phyloP scores from a whole-genome alignment of 1,284 basidiomycete species.

The Sphaerobolus stellatus region DNA sequence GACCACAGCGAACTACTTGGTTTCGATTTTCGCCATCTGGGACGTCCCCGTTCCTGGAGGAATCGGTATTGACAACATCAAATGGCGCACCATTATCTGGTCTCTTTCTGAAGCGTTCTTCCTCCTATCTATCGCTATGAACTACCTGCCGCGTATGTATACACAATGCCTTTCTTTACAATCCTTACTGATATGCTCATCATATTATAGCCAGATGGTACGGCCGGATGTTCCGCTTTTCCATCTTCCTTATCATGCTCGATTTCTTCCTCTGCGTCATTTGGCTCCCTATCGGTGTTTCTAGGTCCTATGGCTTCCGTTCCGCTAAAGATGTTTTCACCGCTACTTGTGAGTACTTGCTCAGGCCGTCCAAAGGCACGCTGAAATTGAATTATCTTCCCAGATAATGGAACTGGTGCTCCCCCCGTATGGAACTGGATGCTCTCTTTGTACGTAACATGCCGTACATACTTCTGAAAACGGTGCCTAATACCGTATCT shows the following conservation, averaged over 20 bases:
- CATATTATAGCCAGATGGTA: constrained; percentile 44
- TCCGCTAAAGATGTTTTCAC: constrained; percentile 78
- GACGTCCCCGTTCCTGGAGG: constrained; percentile 79
- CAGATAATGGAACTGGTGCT: constrained; percentile 85
- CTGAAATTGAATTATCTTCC: constrained; percentile 7
- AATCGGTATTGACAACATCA: constrained; percentile 63
- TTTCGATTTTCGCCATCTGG: constrained; percentile 78
- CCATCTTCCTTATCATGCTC: constrained; percentile 69
- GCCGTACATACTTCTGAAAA: constrained; percentile 1
- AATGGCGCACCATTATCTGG: constrained; percentile 84
- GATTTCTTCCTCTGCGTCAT: constrained; percentile 84
- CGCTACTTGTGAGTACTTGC: constrained; percentile 61
- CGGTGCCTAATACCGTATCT: constrained; percentile 18
- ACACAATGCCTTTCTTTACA: not conserved
- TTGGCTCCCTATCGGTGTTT: constrained; percentile 86
- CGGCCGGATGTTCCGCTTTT: constrained; percentile 71
- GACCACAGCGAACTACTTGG: constrained; percentile 82
- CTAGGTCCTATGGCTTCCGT: constrained; percentile 79
- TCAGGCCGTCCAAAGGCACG: not conserved
- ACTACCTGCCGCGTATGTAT: constrained; percentile 73
- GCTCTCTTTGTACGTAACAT: constrained; percentile 61
- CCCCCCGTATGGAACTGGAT: constrained; percentile 86
- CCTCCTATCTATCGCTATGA: constrained; percentile 69
- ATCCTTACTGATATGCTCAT: not conserved
- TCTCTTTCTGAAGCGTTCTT: constrained; percentile 70